Evolutionary conservation across 148 eudicot genomes (phyloP), one percentile per base, ranked within the genome.

Genomic region (Camellia japonica): DNA sequence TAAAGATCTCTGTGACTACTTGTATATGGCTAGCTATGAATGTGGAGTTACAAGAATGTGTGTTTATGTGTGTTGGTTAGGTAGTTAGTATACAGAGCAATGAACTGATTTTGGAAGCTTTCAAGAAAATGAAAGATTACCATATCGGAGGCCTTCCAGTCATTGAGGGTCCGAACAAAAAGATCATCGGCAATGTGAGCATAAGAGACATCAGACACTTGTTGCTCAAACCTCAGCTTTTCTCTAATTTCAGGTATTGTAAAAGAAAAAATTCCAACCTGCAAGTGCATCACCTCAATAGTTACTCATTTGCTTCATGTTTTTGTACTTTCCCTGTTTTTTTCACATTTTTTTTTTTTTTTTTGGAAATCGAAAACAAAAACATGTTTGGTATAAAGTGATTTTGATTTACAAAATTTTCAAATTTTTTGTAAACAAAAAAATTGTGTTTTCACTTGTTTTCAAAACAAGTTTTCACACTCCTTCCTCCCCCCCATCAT

Each of bases 91-190:
- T 91, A 64, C 83, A 86, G 20, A 84, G 88, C 76, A 73, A 84
- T 79, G 98, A 94, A 79, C 79, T 91, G 77, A 77, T 97, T 72
- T 88, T 97, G 60, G 98, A 94, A 87, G 97, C 98, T 56, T 97
- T 96, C 84, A 94, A 91, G 78, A 84, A 87, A 76, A 94, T 97
- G 99, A 97, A 91, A 84, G 97, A 94, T 71, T 76, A 90, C 71
- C 80, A 90, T 74, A 94, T 97, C 6, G 99, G 99, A 23, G 99
- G 99, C 47, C 93, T 97, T 47, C 99, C 99, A 3, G 95, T 97
- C 46, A 86, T 92, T 1, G 99, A 97, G 78, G 98, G 94, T 59
- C 80, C 90, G 63, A 87, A 85, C 38, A 92, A 81, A 87, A 97
- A 89, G 80, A 89, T 92, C 16, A 71, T 92, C 58, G 99, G 99